phyloP scores from a whole-genome alignment of 2,329 filamentous ascomycete genomes.

The Acephala macrosclerotiorum region DNA sequence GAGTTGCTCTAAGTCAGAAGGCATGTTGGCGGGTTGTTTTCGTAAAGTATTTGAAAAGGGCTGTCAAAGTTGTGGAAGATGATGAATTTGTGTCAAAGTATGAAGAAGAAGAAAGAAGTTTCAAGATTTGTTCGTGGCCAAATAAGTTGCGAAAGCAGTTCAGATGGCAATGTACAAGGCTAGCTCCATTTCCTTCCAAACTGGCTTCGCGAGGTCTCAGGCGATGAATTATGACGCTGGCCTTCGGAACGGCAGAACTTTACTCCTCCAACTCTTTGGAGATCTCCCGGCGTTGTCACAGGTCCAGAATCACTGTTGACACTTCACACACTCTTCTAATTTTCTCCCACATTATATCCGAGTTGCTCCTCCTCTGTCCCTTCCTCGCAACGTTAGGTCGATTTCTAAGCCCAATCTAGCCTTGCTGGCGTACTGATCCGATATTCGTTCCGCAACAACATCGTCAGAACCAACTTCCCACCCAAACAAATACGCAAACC shows the following conservation, averaged over 20 bases:
- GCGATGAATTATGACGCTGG: background rate
- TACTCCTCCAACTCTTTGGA: background rate
- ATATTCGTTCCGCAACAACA: slow-evolving; percentile 8
- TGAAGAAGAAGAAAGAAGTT: background rate
- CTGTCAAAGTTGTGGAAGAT: background rate
- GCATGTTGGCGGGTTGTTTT: slow-evolving; percentile 34
- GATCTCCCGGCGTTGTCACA: background rate
- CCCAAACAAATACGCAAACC: background rate
- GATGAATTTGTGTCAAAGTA: too few species aligned
- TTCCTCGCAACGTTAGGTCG: slow-evolving; percentile 5
- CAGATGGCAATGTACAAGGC: background rate
- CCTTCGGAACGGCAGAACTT: slow-evolving; percentile 1
- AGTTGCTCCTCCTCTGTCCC: background rate
- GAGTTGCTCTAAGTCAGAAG: slow-evolving; percentile 66
- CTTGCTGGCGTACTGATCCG: background rate
- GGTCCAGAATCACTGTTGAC: background rate
- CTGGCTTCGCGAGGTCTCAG: background rate
- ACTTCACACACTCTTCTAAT: background rate
- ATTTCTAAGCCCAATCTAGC: background rate
- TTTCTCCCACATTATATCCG: background rate
- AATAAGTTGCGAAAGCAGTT: background rate
- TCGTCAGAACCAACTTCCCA: background rate
- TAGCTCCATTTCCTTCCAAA: background rate
- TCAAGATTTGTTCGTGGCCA: background rate
- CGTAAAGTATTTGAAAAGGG: slow-evolving; percentile 1